phyloP scores from a whole-genome alignment of 345 rosid genomes.

The Iberis pinnata region DNA sequence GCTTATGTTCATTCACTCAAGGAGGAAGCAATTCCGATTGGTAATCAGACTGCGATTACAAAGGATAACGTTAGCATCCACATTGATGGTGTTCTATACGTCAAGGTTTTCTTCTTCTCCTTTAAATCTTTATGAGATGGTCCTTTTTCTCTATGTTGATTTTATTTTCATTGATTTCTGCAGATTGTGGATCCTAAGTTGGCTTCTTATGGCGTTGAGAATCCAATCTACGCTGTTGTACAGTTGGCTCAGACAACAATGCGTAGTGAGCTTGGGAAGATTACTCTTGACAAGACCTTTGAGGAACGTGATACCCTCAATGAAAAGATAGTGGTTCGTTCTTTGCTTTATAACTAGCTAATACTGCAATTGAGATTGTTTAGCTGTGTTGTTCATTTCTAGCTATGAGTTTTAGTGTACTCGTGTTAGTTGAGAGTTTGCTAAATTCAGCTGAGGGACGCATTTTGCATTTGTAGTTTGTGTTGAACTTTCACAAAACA shows the following conservation, averaged over 20 bases:
- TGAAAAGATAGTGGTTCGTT: slow-evolving; percentile 83
- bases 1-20: slow-evolving; percentile 95
- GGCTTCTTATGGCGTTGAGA: slow-evolving; percentile 95
- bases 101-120: slow-evolving; percentile 44
- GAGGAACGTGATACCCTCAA: slow-evolving; percentile 92
- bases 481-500: not conserved
- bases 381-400: slow-evolving; percentile 1
- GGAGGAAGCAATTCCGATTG: slow-evolving; percentile 91
- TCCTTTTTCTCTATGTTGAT: not conserved
- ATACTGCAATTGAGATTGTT: slow-evolving; percentile 11
- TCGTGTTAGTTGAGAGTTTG: not conserved
- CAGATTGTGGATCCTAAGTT: slow-evolving; percentile 81
- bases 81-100: slow-evolving; percentile 85
- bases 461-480: not conserved
- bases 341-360: not conserved
- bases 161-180: not conserved
- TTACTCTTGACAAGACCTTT: slow-evolving; percentile 93
- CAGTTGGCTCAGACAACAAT: slow-evolving; percentile 95
- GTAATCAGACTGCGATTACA: slow-evolving; percentile 86
- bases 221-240: slow-evolving; percentile 79
- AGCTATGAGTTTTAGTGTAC: not conserved
- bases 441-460: too few relatives aligned
- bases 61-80: slow-evolving; percentile 92
- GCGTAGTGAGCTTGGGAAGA: slow-evolving; percentile 97
- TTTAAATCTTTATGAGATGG: not conserved